Conservation (phyloP, 805 yeast genomes). For the Zygosaccharomyces bisporus region DNA sequence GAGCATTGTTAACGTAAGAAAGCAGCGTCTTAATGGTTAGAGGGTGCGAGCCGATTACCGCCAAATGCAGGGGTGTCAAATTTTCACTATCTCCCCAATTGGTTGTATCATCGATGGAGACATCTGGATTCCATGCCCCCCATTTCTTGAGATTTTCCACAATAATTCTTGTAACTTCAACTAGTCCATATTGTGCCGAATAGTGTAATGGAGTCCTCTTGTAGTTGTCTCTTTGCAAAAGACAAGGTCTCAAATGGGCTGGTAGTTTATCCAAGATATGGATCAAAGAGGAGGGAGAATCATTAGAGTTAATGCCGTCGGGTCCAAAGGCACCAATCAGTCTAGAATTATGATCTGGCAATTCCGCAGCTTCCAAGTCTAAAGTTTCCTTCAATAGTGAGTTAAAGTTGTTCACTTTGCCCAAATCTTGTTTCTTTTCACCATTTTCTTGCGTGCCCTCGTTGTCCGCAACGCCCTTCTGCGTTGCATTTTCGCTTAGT, state of each 20-base stretch:
- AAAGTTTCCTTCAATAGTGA: constrained; percentile 11
- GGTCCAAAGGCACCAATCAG: constrained; percentile 54
- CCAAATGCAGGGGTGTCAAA: constrained; percentile 76
- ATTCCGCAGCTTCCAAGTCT: constrained; percentile 44
- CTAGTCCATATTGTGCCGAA: constrained; percentile 81
- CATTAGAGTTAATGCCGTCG: constrained; percentile 59
- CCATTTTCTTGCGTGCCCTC: neutral
- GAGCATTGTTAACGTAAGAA: constrained; percentile 39
- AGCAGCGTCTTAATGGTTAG: constrained; percentile 62
- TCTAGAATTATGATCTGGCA: constrained; percentile 47
- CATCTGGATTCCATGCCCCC: constrained; percentile 48
- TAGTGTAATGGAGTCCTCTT: constrained; percentile 85
- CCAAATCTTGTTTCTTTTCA: neutral
- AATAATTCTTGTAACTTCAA: constrained; percentile 55
- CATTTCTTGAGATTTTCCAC: constrained; percentile 55
- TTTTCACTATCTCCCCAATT: constrained; percentile 72
- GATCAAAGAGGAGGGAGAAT: constrained; percentile 54
- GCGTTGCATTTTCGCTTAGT: constrained; percentile 4
- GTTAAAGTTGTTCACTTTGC: constrained; percentile 6
- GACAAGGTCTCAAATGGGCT: constrained; percentile 47
- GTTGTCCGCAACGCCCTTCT: neutral
- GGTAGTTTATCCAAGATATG: constrained; percentile 58
- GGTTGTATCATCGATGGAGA: constrained; percentile 52
- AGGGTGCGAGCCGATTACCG: constrained; percentile 81
- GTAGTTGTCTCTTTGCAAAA: constrained; percentile 70